Percentiles rank a stretch among this genome's conserved stretches.
Conservation (phyloP, 2,329 filamentous ascomycete genomes). For the Cordyceps tenuipes region DNA sequence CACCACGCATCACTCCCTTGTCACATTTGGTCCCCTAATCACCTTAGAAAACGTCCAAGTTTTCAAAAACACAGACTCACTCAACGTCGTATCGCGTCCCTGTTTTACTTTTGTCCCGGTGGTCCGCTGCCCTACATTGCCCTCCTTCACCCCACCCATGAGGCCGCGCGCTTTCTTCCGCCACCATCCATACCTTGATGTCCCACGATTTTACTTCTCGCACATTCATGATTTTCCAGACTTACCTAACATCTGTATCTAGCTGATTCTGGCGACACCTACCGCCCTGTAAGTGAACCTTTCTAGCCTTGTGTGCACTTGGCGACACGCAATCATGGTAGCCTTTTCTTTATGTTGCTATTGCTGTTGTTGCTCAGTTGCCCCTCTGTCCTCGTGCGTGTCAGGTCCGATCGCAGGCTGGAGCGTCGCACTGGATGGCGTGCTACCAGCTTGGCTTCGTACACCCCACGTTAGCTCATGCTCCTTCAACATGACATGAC, state of each 20-base stretch:
- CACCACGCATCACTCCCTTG: background rate
- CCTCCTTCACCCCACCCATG: slow-evolving; percentile 7
- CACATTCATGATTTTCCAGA: background rate
- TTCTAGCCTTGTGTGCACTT: slow-evolving; percentile 8
- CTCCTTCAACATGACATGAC: background rate
- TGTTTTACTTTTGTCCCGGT: background rate
- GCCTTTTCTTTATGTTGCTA: background rate
- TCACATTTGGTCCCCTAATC: background rate
- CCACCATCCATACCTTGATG: slow-evolving; percentile 14
- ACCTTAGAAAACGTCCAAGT: background rate
- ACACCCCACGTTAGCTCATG: background rate
- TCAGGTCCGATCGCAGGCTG: background rate
- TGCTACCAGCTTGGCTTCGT: background rate
- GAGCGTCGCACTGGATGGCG: background rate
- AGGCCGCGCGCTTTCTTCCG: slow-evolving; percentile 15
- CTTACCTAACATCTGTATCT: slow-evolving; percentile 34
- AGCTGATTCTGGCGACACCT: slow-evolving; percentile 54
- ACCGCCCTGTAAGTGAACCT: slow-evolving; percentile 46
- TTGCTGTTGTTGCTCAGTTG: background rate
- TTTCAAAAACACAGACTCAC: background rate
- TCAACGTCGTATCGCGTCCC: background rate
- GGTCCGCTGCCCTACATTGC: slow-evolving; percentile 1
- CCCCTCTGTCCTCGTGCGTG: background rate
- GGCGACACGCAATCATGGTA: background rate
- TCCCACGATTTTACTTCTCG: slow-evolving; percentile 13